Evolutionary conservation across 306 rosid species (phyloP).

Genomic region (Ormosia semicastrata): DNA sequence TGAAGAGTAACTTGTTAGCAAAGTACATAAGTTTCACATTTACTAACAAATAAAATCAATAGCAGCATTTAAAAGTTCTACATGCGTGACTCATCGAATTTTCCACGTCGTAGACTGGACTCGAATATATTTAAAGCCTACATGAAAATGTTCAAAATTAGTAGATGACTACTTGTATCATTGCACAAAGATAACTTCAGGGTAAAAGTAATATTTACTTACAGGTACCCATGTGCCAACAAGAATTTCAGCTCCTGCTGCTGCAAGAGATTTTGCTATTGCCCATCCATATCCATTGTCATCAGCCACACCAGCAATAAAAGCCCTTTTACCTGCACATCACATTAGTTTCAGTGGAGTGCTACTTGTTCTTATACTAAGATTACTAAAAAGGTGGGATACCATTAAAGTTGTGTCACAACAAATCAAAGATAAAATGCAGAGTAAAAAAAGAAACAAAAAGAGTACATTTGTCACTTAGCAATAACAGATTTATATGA

Average conservation of each 20-base stretch:
- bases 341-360: not conserved
- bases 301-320: slow-evolving; percentile 96
- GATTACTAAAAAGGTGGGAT: not conserved
- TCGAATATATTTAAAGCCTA: slow-evolving; percentile 95
- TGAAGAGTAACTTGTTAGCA: slow-evolving; percentile 25
- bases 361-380: not conserved
- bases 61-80: slow-evolving; percentile 32
- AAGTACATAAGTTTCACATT: not conserved
- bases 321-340: slow-evolving; percentile 84
- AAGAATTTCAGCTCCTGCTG: slow-evolving; percentile 95
- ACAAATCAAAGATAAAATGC: not conserved
- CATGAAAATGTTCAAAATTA: slow-evolving; percentile 25
- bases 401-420: not conserved
- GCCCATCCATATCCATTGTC: slow-evolving; percentile 99
- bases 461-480: no score
- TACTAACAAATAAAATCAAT: not conserved
- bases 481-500: not conserved
- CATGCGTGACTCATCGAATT: slow-evolving; percentile 88
- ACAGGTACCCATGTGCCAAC: slow-evolving; percentile 99
- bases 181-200: slow-evolving; percentile 16
- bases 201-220: slow-evolving; percentile 35
- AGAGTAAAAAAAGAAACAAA: no score
- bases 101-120: slow-evolving; percentile 91
- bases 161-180: slow-evolving; percentile 17
- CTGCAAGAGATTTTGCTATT: slow-evolving; percentile 97